Conservation (phyloP, 1,139 yeast species). For the Groenewaldozyma sp. region DNA sequence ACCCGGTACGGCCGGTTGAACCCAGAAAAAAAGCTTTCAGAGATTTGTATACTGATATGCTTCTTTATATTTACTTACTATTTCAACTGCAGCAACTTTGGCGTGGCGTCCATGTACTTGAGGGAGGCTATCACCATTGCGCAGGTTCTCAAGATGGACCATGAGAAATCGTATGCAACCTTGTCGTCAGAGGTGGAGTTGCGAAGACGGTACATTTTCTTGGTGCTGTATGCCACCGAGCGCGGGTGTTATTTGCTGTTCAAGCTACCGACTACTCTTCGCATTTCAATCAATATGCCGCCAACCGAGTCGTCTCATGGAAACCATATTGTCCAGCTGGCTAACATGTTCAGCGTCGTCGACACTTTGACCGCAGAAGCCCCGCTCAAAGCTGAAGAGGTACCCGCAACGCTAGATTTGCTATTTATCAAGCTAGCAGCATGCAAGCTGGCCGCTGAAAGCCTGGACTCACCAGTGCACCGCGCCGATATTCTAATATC, state of each 20-base stretch:
- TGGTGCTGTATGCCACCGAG: constrained; percentile 12
- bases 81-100: constrained; percentile 10
- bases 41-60: constrained; percentile 6
- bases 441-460: constrained; percentile 2
- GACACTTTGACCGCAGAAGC: constrained; percentile 6
- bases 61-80: constrained; percentile 10
- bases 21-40: neutral
- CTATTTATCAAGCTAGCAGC: constrained; percentile 8
- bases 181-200: constrained; percentile 6
- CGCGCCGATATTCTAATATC: constrained; percentile 14
- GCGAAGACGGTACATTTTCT: constrained; percentile 10
- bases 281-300: constrained; percentile 1
- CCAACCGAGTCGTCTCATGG: constrained; percentile 8
- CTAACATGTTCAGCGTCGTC: constrained; percentile 12
- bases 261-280: constrained; percentile 11
- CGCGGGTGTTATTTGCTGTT: constrained; percentile 12
- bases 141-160: neutral
- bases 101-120: constrained; percentile 5
- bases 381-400: neutral
- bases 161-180: neutral
- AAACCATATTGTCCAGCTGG: constrained; percentile 8
- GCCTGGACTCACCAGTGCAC: constrained; percentile 11
- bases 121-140: neutral
- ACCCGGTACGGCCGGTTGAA: neutral
- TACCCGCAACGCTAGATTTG: neutral